phyloP scores from a whole-genome alignment of 2,329 filamentous ascomycete genomes.

The Cladorrhinum sp. region DNA sequence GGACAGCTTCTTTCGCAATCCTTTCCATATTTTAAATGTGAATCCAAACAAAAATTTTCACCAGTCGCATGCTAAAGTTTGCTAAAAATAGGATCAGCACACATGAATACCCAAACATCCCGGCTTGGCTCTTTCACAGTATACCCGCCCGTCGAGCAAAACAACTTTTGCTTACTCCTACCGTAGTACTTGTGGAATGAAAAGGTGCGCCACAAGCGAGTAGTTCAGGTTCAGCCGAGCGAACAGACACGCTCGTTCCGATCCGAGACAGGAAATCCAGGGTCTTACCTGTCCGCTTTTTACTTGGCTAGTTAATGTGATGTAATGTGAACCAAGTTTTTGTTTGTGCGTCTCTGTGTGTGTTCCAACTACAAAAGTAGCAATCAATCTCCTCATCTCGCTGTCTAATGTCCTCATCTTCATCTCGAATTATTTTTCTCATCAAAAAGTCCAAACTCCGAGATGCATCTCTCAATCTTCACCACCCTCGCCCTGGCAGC shows the following conservation, averaged over 20 bases:
- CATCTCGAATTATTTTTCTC: neutral
- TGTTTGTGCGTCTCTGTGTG: neutral
- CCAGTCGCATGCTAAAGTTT: neutral
- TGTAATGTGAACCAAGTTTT: no score
- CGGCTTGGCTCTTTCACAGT: conserved; percentile 4
- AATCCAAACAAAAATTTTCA: neutral
- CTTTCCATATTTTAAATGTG: neutral
- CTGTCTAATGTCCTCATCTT: neutral
- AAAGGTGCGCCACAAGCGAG: neutral
- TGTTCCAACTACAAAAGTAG: neutral
- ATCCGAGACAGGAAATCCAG: neutral
- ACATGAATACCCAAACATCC: neutral
- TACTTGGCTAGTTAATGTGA: neutral
- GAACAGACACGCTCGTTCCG: neutral
- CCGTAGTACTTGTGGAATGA: conserved; percentile 1
- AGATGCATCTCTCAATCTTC: conserved; percentile 16
- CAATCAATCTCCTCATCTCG: neutral
- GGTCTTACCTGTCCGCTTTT: neutral
- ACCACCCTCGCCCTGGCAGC: conserved; percentile 11
- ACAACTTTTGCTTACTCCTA: neutral
- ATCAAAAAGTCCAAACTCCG: neutral
- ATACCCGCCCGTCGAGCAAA: neutral
- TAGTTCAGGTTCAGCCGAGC: neutral
- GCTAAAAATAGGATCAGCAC: neutral
- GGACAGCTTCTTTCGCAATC: neutral